A percentile compares a stretch with the other conserved stretches of the same genome.
These are phyloP conservation scores for Phoenix dactylifera DNA, from an alignment of 176 grass and related monocot genomes.

Conservation along the genomic window DNA sequence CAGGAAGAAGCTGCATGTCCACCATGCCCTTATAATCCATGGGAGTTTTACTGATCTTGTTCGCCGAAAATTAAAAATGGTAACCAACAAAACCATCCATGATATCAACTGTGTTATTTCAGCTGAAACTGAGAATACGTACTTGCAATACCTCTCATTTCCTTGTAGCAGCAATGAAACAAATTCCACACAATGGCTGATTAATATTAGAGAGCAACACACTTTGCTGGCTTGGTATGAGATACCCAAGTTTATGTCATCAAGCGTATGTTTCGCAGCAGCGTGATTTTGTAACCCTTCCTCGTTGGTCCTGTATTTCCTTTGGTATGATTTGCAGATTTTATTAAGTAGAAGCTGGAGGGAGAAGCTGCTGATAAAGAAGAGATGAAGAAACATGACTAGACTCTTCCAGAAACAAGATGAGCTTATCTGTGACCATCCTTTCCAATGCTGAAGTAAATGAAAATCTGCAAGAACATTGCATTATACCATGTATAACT, in stretches of 20 bases:
- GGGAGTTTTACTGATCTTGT: constrained; percentile 52
- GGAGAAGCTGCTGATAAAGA: constrained; percentile 41
- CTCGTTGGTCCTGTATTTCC: constrained; percentile 15
- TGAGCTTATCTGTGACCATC: constrained; percentile 56
- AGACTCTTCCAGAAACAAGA: constrained; percentile 57
- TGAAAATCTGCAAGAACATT: constrained; percentile 35
- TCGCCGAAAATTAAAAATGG: constrained; percentile 48
- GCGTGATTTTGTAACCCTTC: constrained; percentile 24
- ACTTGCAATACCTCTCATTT: constrained; percentile 34
- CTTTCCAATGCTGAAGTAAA: constrained; percentile 29
- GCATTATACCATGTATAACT: not conserved
- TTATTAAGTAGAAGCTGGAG: constrained; percentile 44
- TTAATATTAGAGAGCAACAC: constrained; percentile 63
- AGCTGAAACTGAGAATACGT: constrained; percentile 33
- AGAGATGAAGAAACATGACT: constrained; percentile 45
- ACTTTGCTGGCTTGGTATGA: constrained; percentile 58
- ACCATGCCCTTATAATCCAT: constrained; percentile 59
- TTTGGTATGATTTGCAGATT: constrained; percentile 35
- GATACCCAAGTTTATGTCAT: constrained; percentile 28
- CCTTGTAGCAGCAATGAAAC: constrained; percentile 30
- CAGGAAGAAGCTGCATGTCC: constrained; percentile 65
- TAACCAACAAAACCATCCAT: constrained; percentile 55
- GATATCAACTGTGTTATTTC: constrained; percentile 61
- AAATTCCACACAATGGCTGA: constrained; percentile 35
- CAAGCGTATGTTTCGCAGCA: constrained; percentile 24